Conservation (phyloP, 1,284 basidiomycete genomes). For the Pyrrhoderma lamaoense region DNA sequence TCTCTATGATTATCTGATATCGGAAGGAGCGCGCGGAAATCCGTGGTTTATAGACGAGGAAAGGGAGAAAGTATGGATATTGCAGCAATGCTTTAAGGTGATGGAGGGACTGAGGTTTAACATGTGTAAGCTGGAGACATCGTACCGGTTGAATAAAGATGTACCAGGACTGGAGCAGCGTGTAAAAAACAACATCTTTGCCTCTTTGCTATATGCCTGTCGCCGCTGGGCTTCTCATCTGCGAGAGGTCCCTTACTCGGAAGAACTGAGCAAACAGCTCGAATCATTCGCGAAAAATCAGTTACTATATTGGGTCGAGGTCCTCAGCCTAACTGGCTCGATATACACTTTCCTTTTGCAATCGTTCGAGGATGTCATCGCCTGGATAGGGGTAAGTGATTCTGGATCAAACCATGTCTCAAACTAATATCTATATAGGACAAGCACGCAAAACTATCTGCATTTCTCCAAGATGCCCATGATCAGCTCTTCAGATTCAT, state of each 20-base stretch:
- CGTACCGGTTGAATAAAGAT: neutral
- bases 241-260: too few relatives aligned
- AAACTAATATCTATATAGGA: too few relatives aligned
- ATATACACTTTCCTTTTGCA: neutral
- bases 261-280: too few relatives aligned
- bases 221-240: neutral
- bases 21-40: neutral
- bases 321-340: neutral
- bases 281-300: neutral
- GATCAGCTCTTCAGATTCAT: neutral
- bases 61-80: neutral
- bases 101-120: conserved; percentile 20
- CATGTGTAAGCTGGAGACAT: conserved; percentile 32
- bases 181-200: neutral
- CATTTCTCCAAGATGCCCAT: too few relatives aligned
- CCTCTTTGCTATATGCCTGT: neutral
- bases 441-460: too few relatives aligned
- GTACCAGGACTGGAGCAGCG: neutral
- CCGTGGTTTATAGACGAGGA: neutral
- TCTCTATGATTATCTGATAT: neutral
- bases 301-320: conserved; percentile 2
- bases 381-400: neutral
- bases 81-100: conserved; percentile 1
- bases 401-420: neutral
- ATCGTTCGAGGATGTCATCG: neutral